A percentile compares a stretch with the other conserved stretches of the same genome.
Evolutionary conservation across 768 basidiomycete genomes (phyloP).

Genomic region (Rossbeevera mucosa): DNA sequence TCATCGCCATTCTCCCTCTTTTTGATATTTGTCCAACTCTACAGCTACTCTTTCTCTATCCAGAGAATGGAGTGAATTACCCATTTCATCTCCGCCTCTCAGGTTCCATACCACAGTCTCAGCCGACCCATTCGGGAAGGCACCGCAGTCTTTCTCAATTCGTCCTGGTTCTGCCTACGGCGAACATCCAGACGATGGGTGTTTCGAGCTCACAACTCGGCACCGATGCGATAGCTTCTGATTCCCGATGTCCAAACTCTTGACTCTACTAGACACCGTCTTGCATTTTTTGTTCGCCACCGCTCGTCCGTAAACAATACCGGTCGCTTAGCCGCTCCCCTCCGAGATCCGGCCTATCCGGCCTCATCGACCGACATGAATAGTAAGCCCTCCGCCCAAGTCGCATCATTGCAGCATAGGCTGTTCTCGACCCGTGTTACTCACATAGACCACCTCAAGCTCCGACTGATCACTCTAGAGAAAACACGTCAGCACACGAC

Average conservation of each 20-base stretch:
- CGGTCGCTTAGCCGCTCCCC: neutral
- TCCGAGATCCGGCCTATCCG: constrained; percentile 9
- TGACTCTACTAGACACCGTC: neutral
- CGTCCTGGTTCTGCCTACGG: constrained; percentile 26
- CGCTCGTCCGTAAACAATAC: neutral
- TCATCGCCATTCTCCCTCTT: constrained; percentile 14
- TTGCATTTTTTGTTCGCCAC: neutral
- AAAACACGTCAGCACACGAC: neutral
- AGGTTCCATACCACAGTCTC: neutral
- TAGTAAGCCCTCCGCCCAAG: constrained; percentile 26
- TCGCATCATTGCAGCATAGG: constrained; percentile 18
- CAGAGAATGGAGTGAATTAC: constrained; percentile 21
- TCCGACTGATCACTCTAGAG: constrained; percentile 15
- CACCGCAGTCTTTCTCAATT: constrained; percentile 13
- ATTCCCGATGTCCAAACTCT: constrained; percentile 11
- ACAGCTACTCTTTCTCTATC: constrained; percentile 1
- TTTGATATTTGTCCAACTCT: constrained; percentile 12
- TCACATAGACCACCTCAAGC: constrained; percentile 10
- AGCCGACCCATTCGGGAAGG: constrained; percentile 20
- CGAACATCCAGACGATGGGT: constrained; percentile 5
- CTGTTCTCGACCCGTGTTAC: constrained; percentile 13
- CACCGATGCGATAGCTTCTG: constrained; percentile 13
- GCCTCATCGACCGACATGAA: neutral
- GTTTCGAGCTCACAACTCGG: constrained; percentile 10
- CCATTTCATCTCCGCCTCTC: constrained; percentile 31